A percentile compares a stretch with the other conserved stretches of the same genome.
phyloP scores from a whole-genome alignment of 2,329 filamentous ascomycete genomes.

The Tolypocladium amazonense region DNA sequence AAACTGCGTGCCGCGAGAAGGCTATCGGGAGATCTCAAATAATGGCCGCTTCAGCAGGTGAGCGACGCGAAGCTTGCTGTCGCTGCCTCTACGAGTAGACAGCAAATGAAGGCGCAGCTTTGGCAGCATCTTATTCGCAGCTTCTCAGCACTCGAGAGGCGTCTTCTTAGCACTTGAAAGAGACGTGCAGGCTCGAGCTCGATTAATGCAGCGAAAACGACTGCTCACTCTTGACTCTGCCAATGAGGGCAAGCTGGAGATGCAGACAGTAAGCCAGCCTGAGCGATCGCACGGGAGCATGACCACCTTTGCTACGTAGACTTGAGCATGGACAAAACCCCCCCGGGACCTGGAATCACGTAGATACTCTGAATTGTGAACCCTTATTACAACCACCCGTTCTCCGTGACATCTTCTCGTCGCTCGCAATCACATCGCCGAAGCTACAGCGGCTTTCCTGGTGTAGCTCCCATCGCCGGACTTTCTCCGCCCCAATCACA shows the following conservation, averaged over 20 bases:
- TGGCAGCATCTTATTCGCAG: neutral
- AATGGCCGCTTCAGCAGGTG: no score
- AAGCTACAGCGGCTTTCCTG: neutral
- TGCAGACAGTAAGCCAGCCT: neutral
- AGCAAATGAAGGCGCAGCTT: neutral
- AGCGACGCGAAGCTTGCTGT: neutral
- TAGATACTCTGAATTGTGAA: neutral
- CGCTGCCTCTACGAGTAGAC: no score
- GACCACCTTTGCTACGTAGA: neutral
- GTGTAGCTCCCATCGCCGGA: slow-evolving; percentile 15
- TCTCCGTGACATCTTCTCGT: neutral
- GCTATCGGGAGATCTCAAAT: no score
- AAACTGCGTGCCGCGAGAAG: no score
- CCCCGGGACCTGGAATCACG: neutral
- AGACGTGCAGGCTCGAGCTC: neutral
- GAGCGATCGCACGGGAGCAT: neutral
- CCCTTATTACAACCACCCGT: neutral
- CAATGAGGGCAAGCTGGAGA: neutral
- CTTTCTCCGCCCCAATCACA: slow-evolving; percentile 26
- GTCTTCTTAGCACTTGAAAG: no score
- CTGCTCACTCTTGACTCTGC: neutral
- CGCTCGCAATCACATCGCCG: neutral
- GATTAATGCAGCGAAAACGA: neutral
- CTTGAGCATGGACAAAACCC: neutral
- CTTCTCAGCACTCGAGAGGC: neutral